These are phyloP conservation scores for Phytopythium montanum DNA, from an alignment of 352 stramenopile species.

Conservation along the genomic window DNA sequence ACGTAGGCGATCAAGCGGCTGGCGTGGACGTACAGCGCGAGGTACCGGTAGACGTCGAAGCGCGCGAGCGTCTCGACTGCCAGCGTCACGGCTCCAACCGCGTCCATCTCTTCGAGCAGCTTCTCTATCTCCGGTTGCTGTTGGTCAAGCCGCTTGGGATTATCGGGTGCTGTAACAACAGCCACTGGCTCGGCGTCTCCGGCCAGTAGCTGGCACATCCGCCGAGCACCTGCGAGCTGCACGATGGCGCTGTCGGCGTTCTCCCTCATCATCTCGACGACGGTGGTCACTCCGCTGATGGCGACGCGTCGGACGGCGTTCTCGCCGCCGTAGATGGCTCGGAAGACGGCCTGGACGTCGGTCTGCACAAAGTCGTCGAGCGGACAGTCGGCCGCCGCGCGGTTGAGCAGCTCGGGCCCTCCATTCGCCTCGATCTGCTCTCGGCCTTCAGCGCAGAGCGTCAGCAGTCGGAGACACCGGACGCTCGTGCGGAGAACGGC, in stretches of 20 bases:
- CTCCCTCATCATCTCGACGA: slow-evolving; percentile 65
- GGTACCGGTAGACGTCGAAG: slow-evolving; percentile 55
- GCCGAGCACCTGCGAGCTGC: slow-evolving; percentile 44
- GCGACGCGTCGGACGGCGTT: slow-evolving; percentile 65
- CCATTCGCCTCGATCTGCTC: slow-evolving; percentile 32
- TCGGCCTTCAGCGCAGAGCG: slow-evolving; percentile 45
- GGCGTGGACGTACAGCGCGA: slow-evolving; percentile 53
- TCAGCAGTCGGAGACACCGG: slow-evolving; percentile 65
- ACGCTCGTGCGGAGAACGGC: slow-evolving; percentile 55
- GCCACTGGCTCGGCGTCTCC: slow-evolving; percentile 16
- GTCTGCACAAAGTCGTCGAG: slow-evolving; percentile 74
- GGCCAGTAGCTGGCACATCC: slow-evolving; percentile 46
- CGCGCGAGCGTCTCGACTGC: slow-evolving; percentile 35
- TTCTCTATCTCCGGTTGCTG: slow-evolving; percentile 8
- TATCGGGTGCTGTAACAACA: slow-evolving; percentile 14
- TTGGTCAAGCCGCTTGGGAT: slow-evolving; percentile 9
- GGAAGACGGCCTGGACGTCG: slow-evolving; percentile 75
- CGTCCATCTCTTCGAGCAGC: slow-evolving; percentile 44
- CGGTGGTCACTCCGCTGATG: slow-evolving; percentile 43
- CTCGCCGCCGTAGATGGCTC: slow-evolving; percentile 56
- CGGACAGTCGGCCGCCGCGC: slow-evolving; percentile 45
- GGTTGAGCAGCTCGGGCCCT: slow-evolving; percentile 48
- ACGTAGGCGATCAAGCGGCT: slow-evolving; percentile 64
- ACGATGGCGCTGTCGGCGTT: slow-evolving; percentile 58
- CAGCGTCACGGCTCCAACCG: slow-evolving; percentile 30